A percentile compares a stretch with the other conserved stretches of the same genome.
These are phyloP conservation scores for Paradendryphiella salina DNA, from an alignment of 2,329 filamentous ascomycete species.

Conservation along the genomic window DNA sequence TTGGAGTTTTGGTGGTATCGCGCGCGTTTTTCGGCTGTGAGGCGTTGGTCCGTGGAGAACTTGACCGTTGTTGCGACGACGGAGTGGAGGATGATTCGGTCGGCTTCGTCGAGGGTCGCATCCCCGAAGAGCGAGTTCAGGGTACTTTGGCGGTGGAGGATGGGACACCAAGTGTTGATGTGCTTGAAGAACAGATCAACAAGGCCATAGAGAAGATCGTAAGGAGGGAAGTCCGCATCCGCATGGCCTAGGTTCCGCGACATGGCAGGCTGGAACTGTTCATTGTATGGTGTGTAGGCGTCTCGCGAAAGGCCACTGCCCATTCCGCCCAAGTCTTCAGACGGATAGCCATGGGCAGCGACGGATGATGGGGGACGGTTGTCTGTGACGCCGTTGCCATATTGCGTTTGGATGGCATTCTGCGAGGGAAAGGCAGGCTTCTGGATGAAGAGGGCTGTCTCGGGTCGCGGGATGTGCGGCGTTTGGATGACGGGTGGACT, in stretches of 20 bases:
- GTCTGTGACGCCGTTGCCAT: slow-evolving; percentile 47
- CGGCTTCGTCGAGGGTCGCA: slow-evolving; percentile 72
- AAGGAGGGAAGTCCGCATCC: slow-evolving; percentile 59
- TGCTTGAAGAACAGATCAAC: slow-evolving; percentile 67
- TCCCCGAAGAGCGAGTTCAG: slow-evolving; percentile 78
- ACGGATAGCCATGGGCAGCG: slow-evolving; percentile 36
- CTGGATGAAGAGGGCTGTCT: slow-evolving; percentile 53
- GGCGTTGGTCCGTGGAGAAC: slow-evolving; percentile 75
- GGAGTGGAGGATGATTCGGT: slow-evolving; percentile 80
- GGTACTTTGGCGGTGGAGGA: slow-evolving; percentile 82
- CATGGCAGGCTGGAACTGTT: slow-evolving; percentile 38
- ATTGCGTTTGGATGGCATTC: slow-evolving; percentile 38
- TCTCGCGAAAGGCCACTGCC: slow-evolving; percentile 35
- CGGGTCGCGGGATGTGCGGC: slow-evolving; percentile 50
- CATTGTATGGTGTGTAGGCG: slow-evolving; percentile 35
- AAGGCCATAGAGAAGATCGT: slow-evolving; percentile 62
- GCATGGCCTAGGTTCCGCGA: slow-evolving; percentile 31
- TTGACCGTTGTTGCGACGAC: slow-evolving; percentile 87
- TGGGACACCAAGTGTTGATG: slow-evolving; percentile 75
- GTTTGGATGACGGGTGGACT: slow-evolving; percentile 45
- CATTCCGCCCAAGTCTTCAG: slow-evolving; percentile 32
- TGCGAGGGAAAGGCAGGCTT: slow-evolving; percentile 47
- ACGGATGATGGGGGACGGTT: slow-evolving; percentile 29
- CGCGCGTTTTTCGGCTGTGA: slow-evolving; percentile 72
- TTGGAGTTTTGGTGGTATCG: slow-evolving; percentile 82